Evolutionary conservation across 306 rosid genomes (phyloP).

Genomic region (Acacia confusa): DNA sequence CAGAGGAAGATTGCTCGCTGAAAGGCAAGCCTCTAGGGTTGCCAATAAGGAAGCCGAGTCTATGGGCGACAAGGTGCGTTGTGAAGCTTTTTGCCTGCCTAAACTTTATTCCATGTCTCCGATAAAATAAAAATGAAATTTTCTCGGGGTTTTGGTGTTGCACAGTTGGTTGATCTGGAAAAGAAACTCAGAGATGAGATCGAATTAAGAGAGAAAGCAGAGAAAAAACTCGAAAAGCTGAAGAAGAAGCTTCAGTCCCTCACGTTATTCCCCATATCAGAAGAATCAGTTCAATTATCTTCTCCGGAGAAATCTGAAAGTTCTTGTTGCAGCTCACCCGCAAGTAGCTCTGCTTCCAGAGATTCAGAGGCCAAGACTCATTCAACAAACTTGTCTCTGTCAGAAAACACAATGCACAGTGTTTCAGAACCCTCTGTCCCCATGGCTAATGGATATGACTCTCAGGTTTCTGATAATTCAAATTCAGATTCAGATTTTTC

Average conservation of each 20-base stretch:
- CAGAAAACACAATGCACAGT: slow-evolving; percentile 31
- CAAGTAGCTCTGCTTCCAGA: slow-evolving; percentile 39
- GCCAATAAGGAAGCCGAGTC: slow-evolving; percentile 68
- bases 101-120: slow-evolving; percentile 28
- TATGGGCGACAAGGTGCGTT: slow-evolving; percentile 53
- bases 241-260: slow-evolving; percentile 63
- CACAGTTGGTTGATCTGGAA: slow-evolving; percentile 68
- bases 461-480: slow-evolving; percentile 35
- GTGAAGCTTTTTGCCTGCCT: background rate
- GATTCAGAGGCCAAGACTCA: slow-evolving; percentile 42
- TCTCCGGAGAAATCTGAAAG: slow-evolving; percentile 51
- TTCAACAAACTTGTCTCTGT: slow-evolving; percentile 20
- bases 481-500: slow-evolving; percentile 28
- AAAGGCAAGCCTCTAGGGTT: slow-evolving; percentile 78
- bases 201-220: slow-evolving; percentile 60
- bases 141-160: background rate
- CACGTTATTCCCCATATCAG: slow-evolving; percentile 34
- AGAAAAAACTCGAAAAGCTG: slow-evolving; percentile 62
- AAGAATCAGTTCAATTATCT: slow-evolving; percentile 45
- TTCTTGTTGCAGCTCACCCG: slow-evolving; percentile 45
- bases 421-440: slow-evolving; percentile 32
- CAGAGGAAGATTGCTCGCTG: slow-evolving; percentile 87
- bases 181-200: slow-evolving; percentile 60
- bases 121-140: background rate
- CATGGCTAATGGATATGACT: slow-evolving; percentile 37